Conservation (phyloP, 2,329 filamentous ascomycete genomes). For the Fusarium protoensiforme region DNA sequence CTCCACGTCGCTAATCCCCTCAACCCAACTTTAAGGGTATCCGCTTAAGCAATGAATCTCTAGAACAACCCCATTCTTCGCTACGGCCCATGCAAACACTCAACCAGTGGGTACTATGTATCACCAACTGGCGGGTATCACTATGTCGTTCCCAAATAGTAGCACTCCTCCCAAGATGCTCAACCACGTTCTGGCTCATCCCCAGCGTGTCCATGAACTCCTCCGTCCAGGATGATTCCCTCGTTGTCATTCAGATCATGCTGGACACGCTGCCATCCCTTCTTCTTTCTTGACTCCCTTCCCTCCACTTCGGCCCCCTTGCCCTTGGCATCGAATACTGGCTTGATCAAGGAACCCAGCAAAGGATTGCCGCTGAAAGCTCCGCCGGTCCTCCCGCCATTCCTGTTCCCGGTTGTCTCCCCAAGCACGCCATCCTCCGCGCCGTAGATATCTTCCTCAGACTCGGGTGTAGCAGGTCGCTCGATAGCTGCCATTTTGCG, state of each 20-base stretch:
- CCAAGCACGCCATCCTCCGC: conserved; percentile 45
- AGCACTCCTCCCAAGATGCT: neutral
- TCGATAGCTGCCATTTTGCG: conserved; percentile 75
- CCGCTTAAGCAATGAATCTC: neutral
- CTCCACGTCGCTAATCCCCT: neutral
- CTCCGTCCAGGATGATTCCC: conserved; percentile 67
- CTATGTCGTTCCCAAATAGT: neutral
- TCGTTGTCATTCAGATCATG: conserved; percentile 70
- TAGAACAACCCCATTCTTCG: neutral
- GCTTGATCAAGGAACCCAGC: conserved; percentile 72
- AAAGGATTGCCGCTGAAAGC: conserved; percentile 78
- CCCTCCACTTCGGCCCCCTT: conserved; percentile 55
- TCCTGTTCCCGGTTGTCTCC: conserved; percentile 51
- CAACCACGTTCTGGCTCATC: conserved; percentile 54
- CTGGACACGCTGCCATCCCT: conserved; percentile 69
- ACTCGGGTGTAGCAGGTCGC: conserved; percentile 64
- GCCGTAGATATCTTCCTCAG: conserved; percentile 50
- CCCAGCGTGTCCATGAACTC: conserved; percentile 57
- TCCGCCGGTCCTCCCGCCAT: conserved; percentile 55
- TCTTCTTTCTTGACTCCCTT: conserved; percentile 57
- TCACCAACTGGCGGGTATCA: neutral
- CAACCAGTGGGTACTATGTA: neutral
- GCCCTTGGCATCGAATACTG: conserved; percentile 66
- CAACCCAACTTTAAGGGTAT: neutral
- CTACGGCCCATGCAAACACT: neutral